These are phyloP conservation scores for Coprinopsis cinerea DNA, from an alignment of 768 basidiomycete species.

Conservation along the genomic window DNA sequence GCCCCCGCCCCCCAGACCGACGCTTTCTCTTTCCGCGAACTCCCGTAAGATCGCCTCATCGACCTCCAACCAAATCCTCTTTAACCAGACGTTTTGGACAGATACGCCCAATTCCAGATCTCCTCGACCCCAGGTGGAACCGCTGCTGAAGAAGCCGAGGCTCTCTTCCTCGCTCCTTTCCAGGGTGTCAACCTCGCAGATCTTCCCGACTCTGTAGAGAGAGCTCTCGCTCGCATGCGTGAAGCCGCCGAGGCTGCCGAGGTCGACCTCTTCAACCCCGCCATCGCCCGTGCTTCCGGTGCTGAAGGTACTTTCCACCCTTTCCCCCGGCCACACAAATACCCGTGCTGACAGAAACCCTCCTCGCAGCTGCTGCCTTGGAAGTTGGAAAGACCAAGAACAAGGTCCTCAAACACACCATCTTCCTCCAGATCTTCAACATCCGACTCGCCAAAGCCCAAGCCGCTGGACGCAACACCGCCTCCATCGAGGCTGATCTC, in stretches of 20 bases:
- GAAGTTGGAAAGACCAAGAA: conserved; percentile 2
- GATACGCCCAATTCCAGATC: neutral
- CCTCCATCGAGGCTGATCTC: neutral
- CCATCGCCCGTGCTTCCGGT: neutral
- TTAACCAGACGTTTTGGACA: neutral
- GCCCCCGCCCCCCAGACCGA: neutral
- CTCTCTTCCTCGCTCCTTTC: neutral
- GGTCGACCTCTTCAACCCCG: conserved; percentile 1
- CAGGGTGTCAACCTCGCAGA: neutral
- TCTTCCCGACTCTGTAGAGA: neutral
- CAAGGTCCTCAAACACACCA: conserved; percentile 3
- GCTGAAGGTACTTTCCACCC: neutral
- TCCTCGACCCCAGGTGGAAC: conserved; percentile 1
- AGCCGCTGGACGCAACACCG: neutral
- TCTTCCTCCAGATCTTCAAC: conserved; percentile 2
- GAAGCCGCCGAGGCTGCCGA: conserved; percentile 1
- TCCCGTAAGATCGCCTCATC: no score
- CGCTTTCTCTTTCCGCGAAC: neutral
- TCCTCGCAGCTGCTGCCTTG: neutral
- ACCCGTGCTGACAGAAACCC: neutral
- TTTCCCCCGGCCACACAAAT: neutral
- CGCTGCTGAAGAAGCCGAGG: neutral
- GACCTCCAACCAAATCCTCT: no score
- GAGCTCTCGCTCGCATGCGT: neutral
- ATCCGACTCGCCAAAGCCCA: conserved; percentile 1